A percentile compares a stretch with the other conserved stretches of the same genome.
Evolutionary conservation across 2,329 filamentous ascomycete genomes (phyloP).

Genomic region (Apiospora marii): DNA sequence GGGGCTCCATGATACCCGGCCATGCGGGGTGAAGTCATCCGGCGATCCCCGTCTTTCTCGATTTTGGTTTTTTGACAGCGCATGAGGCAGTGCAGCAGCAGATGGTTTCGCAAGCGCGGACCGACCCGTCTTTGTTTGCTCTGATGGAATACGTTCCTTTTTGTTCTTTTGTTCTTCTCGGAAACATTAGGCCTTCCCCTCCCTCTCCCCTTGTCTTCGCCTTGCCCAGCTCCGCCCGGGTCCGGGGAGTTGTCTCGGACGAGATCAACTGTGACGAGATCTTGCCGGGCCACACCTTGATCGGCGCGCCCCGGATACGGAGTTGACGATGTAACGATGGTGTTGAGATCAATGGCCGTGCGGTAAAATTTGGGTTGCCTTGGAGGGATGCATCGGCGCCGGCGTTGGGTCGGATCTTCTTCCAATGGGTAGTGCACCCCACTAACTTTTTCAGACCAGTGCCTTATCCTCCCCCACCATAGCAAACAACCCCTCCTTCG

Average conservation of each 20-base stretch:
- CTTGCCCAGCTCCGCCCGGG: background rate
- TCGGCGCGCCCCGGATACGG: background rate
- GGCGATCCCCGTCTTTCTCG: background rate
- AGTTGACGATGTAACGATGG: background rate
- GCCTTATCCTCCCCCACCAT: constrained; percentile 14
- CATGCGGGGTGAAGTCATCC: constrained; percentile 8
- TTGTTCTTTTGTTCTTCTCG: background rate
- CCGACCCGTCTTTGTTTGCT: background rate
- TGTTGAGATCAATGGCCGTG: background rate
- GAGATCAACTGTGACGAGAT: background rate
- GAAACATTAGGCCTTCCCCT: background rate
- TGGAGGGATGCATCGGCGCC: too few species aligned
- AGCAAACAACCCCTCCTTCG: background rate
- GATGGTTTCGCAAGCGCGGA: background rate
- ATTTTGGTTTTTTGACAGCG: background rate
- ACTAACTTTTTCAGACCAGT: background rate
- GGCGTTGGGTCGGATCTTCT: background rate
- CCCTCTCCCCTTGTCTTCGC: background rate
- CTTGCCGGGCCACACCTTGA: background rate
- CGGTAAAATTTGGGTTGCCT: background rate
- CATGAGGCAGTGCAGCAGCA: constrained; percentile 14
- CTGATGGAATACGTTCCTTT: background rate
- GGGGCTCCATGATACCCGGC: background rate
- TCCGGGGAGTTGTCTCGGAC: background rate
- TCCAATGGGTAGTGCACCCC: background rate